Evolutionary conservation across 768 basidiomycete species (phyloP).

Genomic region (Mycena rosella): DNA sequence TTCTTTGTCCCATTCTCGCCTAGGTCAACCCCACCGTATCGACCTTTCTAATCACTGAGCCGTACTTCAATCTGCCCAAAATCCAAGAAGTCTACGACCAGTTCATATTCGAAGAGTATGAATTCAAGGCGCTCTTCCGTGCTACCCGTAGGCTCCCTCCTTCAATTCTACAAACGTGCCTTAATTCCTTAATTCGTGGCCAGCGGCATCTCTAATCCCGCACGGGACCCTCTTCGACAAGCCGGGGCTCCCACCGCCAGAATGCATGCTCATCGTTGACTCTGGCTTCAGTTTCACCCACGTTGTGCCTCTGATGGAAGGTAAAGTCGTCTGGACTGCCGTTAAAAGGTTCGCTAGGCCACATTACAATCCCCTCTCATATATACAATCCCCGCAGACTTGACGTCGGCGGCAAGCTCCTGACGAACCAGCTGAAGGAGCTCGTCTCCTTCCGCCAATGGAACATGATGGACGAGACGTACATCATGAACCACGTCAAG

Average conservation of each 20-base stretch:
- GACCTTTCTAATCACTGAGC: conserved; percentile 90
- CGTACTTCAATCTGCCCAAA: conserved; percentile 93
- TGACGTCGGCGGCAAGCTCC: conserved; percentile 94
- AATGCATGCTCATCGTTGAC: conserved; percentile 88
- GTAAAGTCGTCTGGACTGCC: conserved; percentile 81
- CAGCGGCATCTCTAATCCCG: conserved; percentile 86
- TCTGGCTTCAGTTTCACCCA: conserved; percentile 96
- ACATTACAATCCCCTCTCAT: conserved; percentile 17
- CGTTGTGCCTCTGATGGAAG: conserved; percentile 84
- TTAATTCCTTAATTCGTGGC: conserved; percentile 16
- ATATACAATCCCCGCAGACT: conserved; percentile 66
- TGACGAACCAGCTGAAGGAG: conserved; percentile 96
- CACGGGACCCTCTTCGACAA: conserved; percentile 69
- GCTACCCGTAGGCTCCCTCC: conserved; percentile 74
- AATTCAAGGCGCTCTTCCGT: conserved; percentile 86
- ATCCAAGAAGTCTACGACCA: conserved; percentile 95
- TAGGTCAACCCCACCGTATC: conserved; percentile 82
- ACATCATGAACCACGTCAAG: conserved; percentile 93
- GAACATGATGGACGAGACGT: conserved; percentile 98
- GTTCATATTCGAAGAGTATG: conserved; percentile 97
- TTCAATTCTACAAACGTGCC: conserved; percentile 32
- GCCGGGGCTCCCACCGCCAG: conserved; percentile 65
- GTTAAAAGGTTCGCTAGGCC: conserved; percentile 75
- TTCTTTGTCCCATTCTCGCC: conserved; percentile 4
- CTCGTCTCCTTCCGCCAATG: conserved; percentile 95